phyloP scores from a whole-genome alignment of 345 rosid genomes.

The Fremontodendron californicum region DNA sequence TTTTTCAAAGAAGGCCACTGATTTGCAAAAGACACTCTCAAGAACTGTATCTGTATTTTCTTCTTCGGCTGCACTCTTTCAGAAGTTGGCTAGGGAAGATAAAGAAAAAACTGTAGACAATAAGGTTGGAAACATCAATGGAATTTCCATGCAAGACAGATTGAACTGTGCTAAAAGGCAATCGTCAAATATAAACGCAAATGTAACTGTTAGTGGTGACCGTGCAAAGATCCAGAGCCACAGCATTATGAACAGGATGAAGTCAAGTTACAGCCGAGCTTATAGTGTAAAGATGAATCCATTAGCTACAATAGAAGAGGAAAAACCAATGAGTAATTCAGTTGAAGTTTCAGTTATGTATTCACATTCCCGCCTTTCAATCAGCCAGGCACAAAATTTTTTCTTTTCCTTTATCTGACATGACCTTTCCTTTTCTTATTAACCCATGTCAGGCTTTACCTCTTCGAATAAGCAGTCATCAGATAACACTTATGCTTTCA shows the following conservation, averaged over 20 bases:
- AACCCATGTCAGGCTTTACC: constrained; percentile 10
- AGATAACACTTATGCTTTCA: constrained; percentile 59
- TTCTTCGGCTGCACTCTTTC: constrained; percentile 68
- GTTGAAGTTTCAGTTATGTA: background rate
- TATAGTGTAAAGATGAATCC: constrained; percentile 31
- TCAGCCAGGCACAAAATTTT: background rate
- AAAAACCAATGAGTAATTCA: constrained; percentile 19
- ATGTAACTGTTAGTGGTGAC: constrained; percentile 18
- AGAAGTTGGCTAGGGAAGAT: constrained; percentile 43
- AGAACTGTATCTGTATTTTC: constrained; percentile 72
- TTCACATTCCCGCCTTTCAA: constrained; percentile 3
- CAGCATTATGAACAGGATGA: constrained; percentile 45
- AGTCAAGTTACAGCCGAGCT: constrained; percentile 48
- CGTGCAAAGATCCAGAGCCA: constrained; percentile 29
- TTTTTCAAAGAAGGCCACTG: constrained; percentile 32
- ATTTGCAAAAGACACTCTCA: constrained; percentile 58
- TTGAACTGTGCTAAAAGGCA: constrained; percentile 27
- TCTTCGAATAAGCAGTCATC: constrained; percentile 56
- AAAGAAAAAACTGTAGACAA: constrained; percentile 4
- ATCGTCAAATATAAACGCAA: background rate
- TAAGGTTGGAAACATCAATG: constrained; percentile 28
- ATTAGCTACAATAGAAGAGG: constrained; percentile 25
- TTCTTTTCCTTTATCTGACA: background rate
- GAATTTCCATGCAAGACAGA: constrained; percentile 39
- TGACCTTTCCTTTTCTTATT: background rate